phyloP scores from a whole-genome alignment of 371 early-diverging fungal species.

The Mortierella sp. region DNA sequence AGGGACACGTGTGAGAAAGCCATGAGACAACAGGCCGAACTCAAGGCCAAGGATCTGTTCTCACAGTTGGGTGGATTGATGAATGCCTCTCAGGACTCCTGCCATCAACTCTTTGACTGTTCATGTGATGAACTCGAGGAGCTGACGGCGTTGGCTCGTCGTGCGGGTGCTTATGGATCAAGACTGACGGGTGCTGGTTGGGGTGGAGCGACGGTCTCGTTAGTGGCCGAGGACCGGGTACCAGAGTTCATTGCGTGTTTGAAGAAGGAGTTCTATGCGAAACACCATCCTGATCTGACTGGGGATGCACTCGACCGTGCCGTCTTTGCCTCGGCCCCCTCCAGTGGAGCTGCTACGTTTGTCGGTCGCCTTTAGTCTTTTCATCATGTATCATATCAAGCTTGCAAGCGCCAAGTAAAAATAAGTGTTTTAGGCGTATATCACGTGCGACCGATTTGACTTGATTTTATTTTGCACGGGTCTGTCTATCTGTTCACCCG shows the following conservation, averaged over 20 bases:
- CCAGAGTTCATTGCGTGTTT: constrained; percentile 71
- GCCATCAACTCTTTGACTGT: constrained; percentile 87
- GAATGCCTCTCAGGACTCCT: constrained; percentile 90
- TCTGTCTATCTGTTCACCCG: background rate
- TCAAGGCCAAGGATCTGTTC: constrained; percentile 21
- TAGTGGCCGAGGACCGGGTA: constrained; percentile 77
- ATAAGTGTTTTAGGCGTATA: no score
- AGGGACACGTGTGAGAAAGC: constrained; percentile 72
- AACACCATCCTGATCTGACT: constrained; percentile 66
- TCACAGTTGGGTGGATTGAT: constrained; percentile 80
- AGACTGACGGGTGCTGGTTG: constrained; percentile 96
- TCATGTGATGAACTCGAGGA: constrained; percentile 90
- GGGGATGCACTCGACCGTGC: constrained; percentile 64
- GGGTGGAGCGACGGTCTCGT: constrained; percentile 94
- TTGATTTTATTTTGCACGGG: background rate
- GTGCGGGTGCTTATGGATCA: constrained; percentile 84
- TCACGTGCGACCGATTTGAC: background rate
- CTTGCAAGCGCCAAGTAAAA: no score
- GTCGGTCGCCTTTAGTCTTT: constrained; percentile 23
- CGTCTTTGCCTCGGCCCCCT: constrained; percentile 73
- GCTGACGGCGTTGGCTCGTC: constrained; percentile 76
- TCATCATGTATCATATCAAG: no score
- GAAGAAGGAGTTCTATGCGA: constrained; percentile 76
- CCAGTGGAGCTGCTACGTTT: constrained; percentile 67
- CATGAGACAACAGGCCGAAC: constrained; percentile 14